Conservation (phyloP, 495 filamentous ascomycete species). For the Penicillium manginii region DNA sequence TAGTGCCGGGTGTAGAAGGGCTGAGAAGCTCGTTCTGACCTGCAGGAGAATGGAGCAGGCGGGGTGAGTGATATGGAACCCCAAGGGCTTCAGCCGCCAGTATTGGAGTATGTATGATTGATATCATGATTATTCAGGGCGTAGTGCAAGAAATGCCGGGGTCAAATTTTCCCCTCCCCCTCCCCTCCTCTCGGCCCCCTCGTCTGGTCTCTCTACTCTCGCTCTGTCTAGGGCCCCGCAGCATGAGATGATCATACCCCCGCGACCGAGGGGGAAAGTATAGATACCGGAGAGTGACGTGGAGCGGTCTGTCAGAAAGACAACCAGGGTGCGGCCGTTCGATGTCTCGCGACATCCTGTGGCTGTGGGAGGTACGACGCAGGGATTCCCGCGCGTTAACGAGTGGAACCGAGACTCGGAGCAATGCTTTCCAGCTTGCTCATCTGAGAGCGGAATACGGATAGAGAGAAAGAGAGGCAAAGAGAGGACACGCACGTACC, state of each 20-base stretch:
- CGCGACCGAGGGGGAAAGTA: slow-evolving; percentile 12
- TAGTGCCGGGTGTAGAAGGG: slow-evolving; percentile 1
- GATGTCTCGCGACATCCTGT: slow-evolving; percentile 25
- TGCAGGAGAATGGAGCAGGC: slow-evolving; percentile 26
- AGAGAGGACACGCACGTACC: background rate
- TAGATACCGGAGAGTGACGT: slow-evolving; percentile 25
- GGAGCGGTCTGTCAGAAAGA: slow-evolving; percentile 29
- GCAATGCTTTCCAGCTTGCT: background rate
- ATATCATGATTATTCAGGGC: slow-evolving; percentile 23
- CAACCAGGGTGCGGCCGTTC: slow-evolving; percentile 23
- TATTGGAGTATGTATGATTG: slow-evolving; percentile 5
- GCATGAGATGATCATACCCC: slow-evolving; percentile 8
- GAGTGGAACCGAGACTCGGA: slow-evolving; percentile 8
- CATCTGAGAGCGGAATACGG: background rate
- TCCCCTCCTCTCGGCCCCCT: background rate
- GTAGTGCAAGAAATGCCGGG: slow-evolving; percentile 19
- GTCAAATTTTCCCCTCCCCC: slow-evolving; percentile 3
- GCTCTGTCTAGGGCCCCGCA: slow-evolving; percentile 10
- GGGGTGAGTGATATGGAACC: slow-evolving; percentile 29
- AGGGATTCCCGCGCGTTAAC: slow-evolving; percentile 18
- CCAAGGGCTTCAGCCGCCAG: slow-evolving; percentile 20
- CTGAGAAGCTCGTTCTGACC: slow-evolving; percentile 17
- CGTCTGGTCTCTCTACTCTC: background rate
- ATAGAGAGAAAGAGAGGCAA: background rate
- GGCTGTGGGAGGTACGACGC: slow-evolving; percentile 23